phyloP scores from a whole-genome alignment of 495 filamentous ascomycete species.

The Penicillium canescens region DNA sequence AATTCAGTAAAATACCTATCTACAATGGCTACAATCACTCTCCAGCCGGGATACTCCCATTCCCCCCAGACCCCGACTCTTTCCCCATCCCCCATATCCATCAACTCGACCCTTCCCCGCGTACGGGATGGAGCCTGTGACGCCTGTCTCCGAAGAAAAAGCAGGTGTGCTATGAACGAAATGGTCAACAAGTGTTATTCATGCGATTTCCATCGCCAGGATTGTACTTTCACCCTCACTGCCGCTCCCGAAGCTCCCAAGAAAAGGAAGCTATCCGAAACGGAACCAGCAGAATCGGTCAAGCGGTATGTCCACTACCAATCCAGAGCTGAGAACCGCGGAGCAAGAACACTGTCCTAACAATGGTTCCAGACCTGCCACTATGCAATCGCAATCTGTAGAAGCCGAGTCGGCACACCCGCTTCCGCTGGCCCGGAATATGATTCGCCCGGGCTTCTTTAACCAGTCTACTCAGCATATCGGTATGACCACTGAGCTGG shows the following conservation, averaged over 20 bases:
- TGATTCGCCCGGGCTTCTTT: conserved; percentile 41
- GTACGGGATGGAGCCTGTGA: conserved; percentile 62
- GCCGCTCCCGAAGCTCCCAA: conserved; percentile 50
- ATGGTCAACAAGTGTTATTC: conserved; percentile 54
- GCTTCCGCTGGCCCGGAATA: conserved; percentile 26
- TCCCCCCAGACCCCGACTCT: conserved; percentile 29
- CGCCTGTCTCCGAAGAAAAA: conserved; percentile 81
- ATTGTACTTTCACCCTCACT: conserved; percentile 50
- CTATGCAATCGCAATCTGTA: conserved; percentile 16
- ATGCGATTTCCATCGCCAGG: conserved; percentile 54
- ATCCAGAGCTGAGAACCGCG: too few relatives aligned
- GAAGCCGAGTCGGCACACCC: conserved; percentile 24
- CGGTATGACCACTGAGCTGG: conserved; percentile 54
- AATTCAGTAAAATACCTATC: not conserved
- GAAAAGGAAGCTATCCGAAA: conserved; percentile 62
- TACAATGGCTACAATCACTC: conserved; percentile 42
- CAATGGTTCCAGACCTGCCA: conserved; percentile 21
- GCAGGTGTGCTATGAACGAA: conserved; percentile 83
- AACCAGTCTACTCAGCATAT: conserved; percentile 51
- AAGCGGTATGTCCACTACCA: conserved; percentile 42
- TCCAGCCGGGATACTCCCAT: conserved; percentile 38
- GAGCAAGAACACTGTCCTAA: conserved; percentile 3
- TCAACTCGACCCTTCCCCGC: conserved; percentile 29
- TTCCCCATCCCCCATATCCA: conserved; percentile 31
- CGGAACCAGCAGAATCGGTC: conserved; percentile 34